Conservation (phyloP, 31 red algal species). For the Bonnemaisonia californica region DNA sequence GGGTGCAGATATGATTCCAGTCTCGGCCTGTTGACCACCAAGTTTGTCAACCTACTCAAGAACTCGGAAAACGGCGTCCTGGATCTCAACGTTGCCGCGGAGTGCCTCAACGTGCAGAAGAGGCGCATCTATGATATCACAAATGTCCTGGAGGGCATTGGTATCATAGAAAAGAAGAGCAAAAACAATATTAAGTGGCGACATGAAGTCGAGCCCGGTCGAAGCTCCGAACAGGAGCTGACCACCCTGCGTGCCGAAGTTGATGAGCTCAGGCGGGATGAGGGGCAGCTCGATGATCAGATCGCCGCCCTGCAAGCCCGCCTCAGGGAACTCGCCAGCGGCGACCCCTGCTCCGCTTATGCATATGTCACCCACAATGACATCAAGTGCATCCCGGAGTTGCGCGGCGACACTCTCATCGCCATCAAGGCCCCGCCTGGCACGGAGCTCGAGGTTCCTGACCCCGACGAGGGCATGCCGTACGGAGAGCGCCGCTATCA, state of each 20-base stretch:
- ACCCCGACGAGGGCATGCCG: slow-evolving; percentile 81
- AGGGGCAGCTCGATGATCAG: slow-evolving; percentile 63
- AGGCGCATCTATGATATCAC: slow-evolving; percentile 99
- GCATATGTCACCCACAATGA: slow-evolving; percentile 95
- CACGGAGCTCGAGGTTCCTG: slow-evolving; percentile 91
- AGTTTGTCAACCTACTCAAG: slow-evolving; percentile 96
- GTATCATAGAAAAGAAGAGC: slow-evolving; percentile 97
- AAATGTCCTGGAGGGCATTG: slow-evolving; percentile 98
- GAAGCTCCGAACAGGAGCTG: slow-evolving; percentile 74
- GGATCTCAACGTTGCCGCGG: slow-evolving; percentile 93
- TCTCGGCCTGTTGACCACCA: slow-evolving; percentile 89
- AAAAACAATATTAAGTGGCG: slow-evolving; percentile 99
- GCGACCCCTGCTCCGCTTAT: slow-evolving; percentile 74
- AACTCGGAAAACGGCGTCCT: slow-evolving; percentile 79
- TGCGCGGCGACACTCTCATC: slow-evolving; percentile 93
- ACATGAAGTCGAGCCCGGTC: slow-evolving; percentile 37
- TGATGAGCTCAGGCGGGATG: slow-evolving; percentile 63
- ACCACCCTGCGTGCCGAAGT: slow-evolving; percentile 59
- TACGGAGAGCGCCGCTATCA: slow-evolving; percentile 79
- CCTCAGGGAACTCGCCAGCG: slow-evolving; percentile 58
- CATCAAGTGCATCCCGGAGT: slow-evolving; percentile 87
- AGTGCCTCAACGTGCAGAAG: slow-evolving; percentile 88
- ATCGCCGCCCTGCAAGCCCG: slow-evolving; percentile 60
- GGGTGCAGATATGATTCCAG: slow-evolving; percentile 87
- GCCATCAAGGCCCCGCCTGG: slow-evolving; percentile 96